Percentiles rank a stretch among this genome's conserved stretches.
Evolutionary conservation across 805 yeast species (phyloP).

Genomic region (Lachancea dasiensis): DNA sequence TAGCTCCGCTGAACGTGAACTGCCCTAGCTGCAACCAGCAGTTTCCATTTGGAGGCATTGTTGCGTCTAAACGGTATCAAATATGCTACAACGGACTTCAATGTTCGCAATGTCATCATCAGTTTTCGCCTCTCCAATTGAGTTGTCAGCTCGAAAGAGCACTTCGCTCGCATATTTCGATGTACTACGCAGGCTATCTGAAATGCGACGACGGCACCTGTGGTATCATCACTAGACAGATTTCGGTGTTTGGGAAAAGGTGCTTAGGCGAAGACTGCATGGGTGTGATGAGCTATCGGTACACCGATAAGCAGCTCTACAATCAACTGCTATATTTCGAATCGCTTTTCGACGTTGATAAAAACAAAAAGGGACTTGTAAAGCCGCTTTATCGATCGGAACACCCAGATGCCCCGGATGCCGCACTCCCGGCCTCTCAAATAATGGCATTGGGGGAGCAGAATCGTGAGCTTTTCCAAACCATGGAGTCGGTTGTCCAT

Average conservation of each 20-base stretch:
- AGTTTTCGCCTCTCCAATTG: slow-evolving; percentile 48
- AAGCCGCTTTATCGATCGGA: slow-evolving; percentile 46
- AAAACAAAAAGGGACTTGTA: slow-evolving; percentile 53
- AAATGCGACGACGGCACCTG: slow-evolving; percentile 82
- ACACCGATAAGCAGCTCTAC: slow-evolving; percentile 74
- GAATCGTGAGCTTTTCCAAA: slow-evolving; percentile 55
- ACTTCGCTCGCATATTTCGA: slow-evolving; percentile 61
- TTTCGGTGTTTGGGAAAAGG: slow-evolving; percentile 82
- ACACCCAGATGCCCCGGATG: slow-evolving; percentile 32
- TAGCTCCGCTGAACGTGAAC: slow-evolving; percentile 46
- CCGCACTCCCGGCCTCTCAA: slow-evolving; percentile 40
- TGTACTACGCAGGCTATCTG: slow-evolving; percentile 83
- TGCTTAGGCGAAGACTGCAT: slow-evolving; percentile 60
- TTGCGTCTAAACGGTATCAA: slow-evolving; percentile 52
- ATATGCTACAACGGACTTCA: slow-evolving; percentile 63
- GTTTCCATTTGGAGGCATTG: slow-evolving; percentile 72
- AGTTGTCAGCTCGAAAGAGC: slow-evolving; percentile 70
- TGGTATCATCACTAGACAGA: slow-evolving; percentile 71
- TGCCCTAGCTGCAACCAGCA: slow-evolving; percentile 55
- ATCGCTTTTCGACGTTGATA: slow-evolving; percentile 74
- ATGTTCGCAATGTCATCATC: slow-evolving; percentile 56
- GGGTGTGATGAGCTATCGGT: slow-evolving; percentile 75
- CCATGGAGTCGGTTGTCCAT: slow-evolving; percentile 53
- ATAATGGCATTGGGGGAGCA: slow-evolving; percentile 73
- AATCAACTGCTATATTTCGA: slow-evolving; percentile 78